Percentiles rank a stretch among this genome's conserved stretches.
phyloP scores from a whole-genome alignment of 495 filamentous ascomycete genomes.

The Patellaria atrata region DNA sequence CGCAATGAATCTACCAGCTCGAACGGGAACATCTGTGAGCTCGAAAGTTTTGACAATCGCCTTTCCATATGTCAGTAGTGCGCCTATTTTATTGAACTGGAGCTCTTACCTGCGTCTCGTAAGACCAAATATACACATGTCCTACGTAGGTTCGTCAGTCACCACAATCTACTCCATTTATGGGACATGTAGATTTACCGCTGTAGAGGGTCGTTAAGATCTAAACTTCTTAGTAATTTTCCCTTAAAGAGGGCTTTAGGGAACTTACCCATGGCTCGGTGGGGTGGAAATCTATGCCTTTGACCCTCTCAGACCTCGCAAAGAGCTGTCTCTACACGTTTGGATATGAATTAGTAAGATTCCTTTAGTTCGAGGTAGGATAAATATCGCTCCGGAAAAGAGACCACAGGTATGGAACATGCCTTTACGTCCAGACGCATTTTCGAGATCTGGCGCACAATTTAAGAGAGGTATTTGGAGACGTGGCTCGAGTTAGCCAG shows the following conservation, averaged over 20 bases:
- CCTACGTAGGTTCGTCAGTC: slow-evolving; percentile 32
- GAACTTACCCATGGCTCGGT: slow-evolving; percentile 18
- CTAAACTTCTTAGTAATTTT: slow-evolving; percentile 20
- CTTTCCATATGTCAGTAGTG: slow-evolving; percentile 26
- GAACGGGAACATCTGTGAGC: slow-evolving; percentile 94
- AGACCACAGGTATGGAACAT: not conserved
- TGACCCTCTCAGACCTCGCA: slow-evolving; percentile 22
- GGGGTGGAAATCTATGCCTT: slow-evolving; percentile 23
- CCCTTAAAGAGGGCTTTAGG: not conserved
- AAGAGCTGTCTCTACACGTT: slow-evolving; percentile 20
- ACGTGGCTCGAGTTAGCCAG: slow-evolving; percentile 20
- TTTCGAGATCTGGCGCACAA: slow-evolving; percentile 7
- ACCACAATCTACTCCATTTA: slow-evolving; percentile 10
- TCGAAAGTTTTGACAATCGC: slow-evolving; percentile 98
- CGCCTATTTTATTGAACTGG: too few relatives aligned
- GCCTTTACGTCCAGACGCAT: slow-evolving; percentile 25
- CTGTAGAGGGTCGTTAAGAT: slow-evolving; percentile 93
- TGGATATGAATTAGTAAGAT: slow-evolving; percentile 6
- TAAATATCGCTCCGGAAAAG: not conserved
- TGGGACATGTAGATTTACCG: slow-evolving; percentile 43
- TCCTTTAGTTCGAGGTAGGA: too few relatives aligned
- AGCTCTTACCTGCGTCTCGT: slow-evolving; percentile 88
- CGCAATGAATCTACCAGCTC: slow-evolving; percentile 91
- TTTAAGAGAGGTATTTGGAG: slow-evolving; percentile 10
- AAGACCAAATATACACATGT: slow-evolving; percentile 99